A percentile compares a stretch with the other conserved stretches of the same genome.
Conservation (phyloP, 2,329 filamentous ascomycete species). For the Periconia sp. region DNA sequence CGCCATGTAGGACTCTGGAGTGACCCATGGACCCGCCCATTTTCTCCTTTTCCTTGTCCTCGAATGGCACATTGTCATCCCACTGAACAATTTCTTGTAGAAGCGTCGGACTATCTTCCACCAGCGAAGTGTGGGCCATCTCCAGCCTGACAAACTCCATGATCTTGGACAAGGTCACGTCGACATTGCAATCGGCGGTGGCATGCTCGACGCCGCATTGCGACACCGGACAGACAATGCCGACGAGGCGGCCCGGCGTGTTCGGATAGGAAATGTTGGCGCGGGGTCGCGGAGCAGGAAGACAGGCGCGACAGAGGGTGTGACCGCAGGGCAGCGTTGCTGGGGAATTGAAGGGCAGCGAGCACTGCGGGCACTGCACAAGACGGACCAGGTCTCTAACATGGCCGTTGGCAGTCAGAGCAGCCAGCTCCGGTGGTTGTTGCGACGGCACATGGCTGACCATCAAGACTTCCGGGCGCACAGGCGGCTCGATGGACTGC, state of each 20-base stretch:
- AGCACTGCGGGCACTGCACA: slow-evolving; percentile 79
- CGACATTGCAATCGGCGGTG: slow-evolving; percentile 74
- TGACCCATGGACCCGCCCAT: too few species aligned
- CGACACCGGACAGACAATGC: slow-evolving; percentile 75
- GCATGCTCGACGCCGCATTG: slow-evolving; percentile 76
- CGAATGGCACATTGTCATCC: slow-evolving; percentile 42
- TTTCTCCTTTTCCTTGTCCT: slow-evolving; percentile 40
- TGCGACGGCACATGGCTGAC: slow-evolving; percentile 42
- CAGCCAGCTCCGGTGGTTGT: slow-evolving; percentile 41
- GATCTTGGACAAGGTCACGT: slow-evolving; percentile 79
- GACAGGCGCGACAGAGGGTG: slow-evolving; percentile 75
- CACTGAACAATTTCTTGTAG: slow-evolving; percentile 50
- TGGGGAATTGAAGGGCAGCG: slow-evolving; percentile 69
- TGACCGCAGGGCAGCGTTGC: slow-evolving; percentile 83
- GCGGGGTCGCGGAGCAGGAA: slow-evolving; percentile 70
- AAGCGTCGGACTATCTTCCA: slow-evolving; percentile 42
- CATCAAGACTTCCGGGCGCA: slow-evolving; percentile 49
- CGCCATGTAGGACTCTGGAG: slow-evolving; percentile 59
- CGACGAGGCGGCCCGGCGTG: slow-evolving; percentile 68
- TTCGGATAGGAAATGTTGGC: slow-evolving; percentile 79
- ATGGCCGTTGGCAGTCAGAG: slow-evolving; percentile 59
- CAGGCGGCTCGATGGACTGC: slow-evolving; percentile 36
- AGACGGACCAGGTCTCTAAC: slow-evolving; percentile 72
- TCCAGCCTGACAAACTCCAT: slow-evolving; percentile 60
- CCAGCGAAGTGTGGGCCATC: slow-evolving; percentile 50